A percentile compares a stretch with the other conserved stretches of the same genome.
Evolutionary conservation across 257 asterid species (phyloP).

Genomic region (Perilla frutescens): DNA sequence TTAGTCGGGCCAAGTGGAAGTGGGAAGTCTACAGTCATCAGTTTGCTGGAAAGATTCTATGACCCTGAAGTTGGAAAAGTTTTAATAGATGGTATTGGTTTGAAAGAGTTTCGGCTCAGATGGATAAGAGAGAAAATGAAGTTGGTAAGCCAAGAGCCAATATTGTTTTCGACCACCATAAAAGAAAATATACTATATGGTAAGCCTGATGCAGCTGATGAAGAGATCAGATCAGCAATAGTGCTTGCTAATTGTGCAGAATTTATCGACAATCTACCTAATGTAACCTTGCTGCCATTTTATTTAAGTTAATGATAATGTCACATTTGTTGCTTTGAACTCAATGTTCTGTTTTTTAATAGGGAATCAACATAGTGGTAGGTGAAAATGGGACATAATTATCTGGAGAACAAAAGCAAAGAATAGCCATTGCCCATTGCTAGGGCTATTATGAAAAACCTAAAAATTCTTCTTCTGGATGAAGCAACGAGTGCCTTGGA

Average conservation of each 20-base stretch:
- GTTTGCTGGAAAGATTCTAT: conserved; percentile 74
- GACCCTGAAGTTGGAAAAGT: conserved; percentile 73
- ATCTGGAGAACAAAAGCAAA: conserved; percentile 80
- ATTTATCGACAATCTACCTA: conserved; percentile 58
- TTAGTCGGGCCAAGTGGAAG: conserved; percentile 91
- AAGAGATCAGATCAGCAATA: conserved; percentile 57
- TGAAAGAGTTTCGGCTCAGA: conserved; percentile 49
- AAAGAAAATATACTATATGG: conserved; percentile 68
- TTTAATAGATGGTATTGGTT: conserved; percentile 60
- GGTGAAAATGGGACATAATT: conserved; percentile 65
- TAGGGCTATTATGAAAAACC: conserved; percentile 66
- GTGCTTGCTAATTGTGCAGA: conserved; percentile 63
- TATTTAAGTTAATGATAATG: neutral
- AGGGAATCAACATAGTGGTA: conserved; percentile 68
- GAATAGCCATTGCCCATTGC: conserved; percentile 81
- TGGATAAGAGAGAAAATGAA: conserved; percentile 71
- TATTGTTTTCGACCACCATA: conserved; percentile 57
- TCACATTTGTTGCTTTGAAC: neutral
- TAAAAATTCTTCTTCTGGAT: conserved; percentile 70
- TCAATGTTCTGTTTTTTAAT: neutral
- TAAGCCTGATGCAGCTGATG: conserved; percentile 51
- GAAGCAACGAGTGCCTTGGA: conserved; percentile 79
- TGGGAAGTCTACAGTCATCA: conserved; percentile 75
- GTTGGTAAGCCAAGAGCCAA: conserved; percentile 82
- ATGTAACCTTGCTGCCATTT: neutral